phyloP scores from a whole-genome alignment of 345 rosid species.

The Combretum micranthum region DNA sequence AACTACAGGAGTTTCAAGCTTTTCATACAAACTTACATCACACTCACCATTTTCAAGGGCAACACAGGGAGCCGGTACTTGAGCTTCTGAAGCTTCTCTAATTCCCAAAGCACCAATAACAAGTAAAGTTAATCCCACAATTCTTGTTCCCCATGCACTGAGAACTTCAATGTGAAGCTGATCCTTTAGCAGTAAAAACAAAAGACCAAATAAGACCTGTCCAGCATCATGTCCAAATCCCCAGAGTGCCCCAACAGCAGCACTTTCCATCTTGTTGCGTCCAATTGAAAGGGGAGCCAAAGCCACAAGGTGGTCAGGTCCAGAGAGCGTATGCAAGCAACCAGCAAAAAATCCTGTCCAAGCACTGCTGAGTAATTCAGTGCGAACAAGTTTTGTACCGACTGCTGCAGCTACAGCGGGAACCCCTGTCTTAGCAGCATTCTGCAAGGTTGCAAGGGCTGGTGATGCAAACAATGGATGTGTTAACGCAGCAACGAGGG shows the following conservation, averaged over 20 bases:
- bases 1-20: slow-evolving; percentile 35
- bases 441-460: slow-evolving; percentile 72
- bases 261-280: slow-evolving; percentile 73
- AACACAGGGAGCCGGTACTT: slow-evolving; percentile 64
- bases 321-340: slow-evolving; percentile 88
- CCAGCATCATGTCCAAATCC: slow-evolving; percentile 99
- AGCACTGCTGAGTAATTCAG: slow-evolving; percentile 71
- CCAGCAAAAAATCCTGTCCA: slow-evolving; percentile 99
- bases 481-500: slow-evolving; percentile 41
- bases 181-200: slow-evolving; percentile 80
- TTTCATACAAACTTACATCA: slow-evolving; percentile 43
- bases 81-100: slow-evolving; percentile 78
- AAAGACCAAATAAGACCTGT: slow-evolving; percentile 79
- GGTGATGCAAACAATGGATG: slow-evolving; percentile 75
- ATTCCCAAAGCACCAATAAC: slow-evolving; percentile 87
- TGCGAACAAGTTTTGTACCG: slow-evolving; percentile 43
- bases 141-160: slow-evolving; percentile 85
- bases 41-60: slow-evolving; percentile 74
- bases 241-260: slow-evolving; percentile 95
- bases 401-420: slow-evolving; percentile 37
- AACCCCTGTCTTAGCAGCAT: slow-evolving; percentile 46
- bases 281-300: slow-evolving; percentile 97
- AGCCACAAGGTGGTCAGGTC: slow-evolving; percentile 97
- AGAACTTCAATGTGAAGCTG: slow-evolving; percentile 75
- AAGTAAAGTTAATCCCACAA: slow-evolving; percentile 77